Conservation (phyloP, 2,329 filamentous ascomycete genomes). For the Talaromyces islandicus region DNA sequence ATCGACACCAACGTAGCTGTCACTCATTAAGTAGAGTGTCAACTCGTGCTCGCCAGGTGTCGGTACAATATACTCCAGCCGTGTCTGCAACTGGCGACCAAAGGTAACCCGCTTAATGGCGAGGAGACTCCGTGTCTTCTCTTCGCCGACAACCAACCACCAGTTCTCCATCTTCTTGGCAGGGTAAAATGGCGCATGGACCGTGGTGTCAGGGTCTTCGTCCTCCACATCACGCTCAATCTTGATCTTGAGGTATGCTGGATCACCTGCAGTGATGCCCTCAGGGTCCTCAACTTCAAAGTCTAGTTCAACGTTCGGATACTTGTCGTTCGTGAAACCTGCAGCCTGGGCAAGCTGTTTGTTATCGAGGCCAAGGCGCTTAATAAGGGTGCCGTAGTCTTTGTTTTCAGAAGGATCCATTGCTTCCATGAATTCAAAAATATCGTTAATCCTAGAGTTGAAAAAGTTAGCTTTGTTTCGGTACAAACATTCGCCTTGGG, state of each 20-base stretch:
- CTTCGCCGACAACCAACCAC: conserved; percentile 96
- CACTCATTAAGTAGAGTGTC: conserved; percentile 92
- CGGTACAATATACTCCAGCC: conserved; percentile 83
- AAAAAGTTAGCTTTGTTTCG: conserved; percentile 13
- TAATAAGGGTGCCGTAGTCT: conserved; percentile 70
- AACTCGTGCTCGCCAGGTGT: conserved; percentile 79
- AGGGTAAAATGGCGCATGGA: conserved; percentile 94
- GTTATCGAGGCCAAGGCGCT: conserved; percentile 71
- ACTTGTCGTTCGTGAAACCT: conserved; percentile 91
- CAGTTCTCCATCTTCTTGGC: conserved; percentile 91
- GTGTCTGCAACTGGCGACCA: conserved; percentile 67
- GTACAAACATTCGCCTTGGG: conserved; percentile 17
- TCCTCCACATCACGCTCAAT: conserved; percentile 71
- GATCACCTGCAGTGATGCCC: conserved; percentile 70
- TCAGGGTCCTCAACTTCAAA: conserved; percentile 80
- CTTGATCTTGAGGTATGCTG: conserved; percentile 75
- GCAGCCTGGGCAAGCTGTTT: conserved; percentile 83
- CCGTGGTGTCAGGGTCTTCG: conserved; percentile 70
- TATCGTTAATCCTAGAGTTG: conserved; percentile 69
- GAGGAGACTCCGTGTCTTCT: conserved; percentile 77
- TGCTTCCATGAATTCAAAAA: conserved; percentile 97
- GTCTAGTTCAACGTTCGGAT: conserved; percentile 88
- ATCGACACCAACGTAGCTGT: conserved; percentile 94
- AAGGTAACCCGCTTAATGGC: conserved; percentile 95
- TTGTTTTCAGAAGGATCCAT: conserved; percentile 95